A percentile compares a stretch with the other conserved stretches of the same genome.
Evolutionary conservation across 768 basidiomycete genomes (phyloP).

Genomic region (Flagelloscypha sp.): DNA sequence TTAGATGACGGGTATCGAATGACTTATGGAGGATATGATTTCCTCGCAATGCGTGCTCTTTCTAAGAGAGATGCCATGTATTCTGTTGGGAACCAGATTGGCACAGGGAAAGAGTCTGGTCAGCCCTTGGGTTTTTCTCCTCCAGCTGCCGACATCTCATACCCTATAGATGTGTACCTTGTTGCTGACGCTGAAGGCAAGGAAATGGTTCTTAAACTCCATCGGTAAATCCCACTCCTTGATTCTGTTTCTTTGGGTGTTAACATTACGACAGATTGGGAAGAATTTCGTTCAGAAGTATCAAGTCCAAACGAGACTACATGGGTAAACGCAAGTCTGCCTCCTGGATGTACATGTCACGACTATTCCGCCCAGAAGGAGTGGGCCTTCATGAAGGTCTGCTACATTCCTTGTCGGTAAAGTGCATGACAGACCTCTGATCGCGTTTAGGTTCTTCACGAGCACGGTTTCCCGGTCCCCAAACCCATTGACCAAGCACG

Average conservation of each 20-base stretch:
- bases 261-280: slow-evolving; percentile 56
- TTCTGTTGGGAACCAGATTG: slow-evolving; percentile 95
- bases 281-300: slow-evolving; percentile 93
- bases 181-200: slow-evolving; percentile 80
- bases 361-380: slow-evolving; percentile 95
- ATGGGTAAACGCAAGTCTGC: slow-evolving; percentile 92
- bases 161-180: slow-evolving; percentile 68
- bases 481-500: slow-evolving; percentile 89
- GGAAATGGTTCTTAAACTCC: slow-evolving; percentile 88
- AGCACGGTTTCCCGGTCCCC: slow-evolving; percentile 90
- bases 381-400: slow-evolving; percentile 97
- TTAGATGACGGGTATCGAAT: slow-evolving; percentile 94
- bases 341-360: slow-evolving; percentile 99
- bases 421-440: slow-evolving; percentile 1
- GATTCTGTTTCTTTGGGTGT: slow-evolving; percentile 2
- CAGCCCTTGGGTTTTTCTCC: slow-evolving; percentile 13
- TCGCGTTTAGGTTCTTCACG: slow-evolving; percentile 66
- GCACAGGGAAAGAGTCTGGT: slow-evolving; percentile 98
- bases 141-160: not conserved
- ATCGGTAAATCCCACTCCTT: slow-evolving; percentile 49
- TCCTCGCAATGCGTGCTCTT: slow-evolving; percentile 86
- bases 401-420: slow-evolving; percentile 5
- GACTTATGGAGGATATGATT: slow-evolving; percentile 99
- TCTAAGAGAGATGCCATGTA: slow-evolving; percentile 83
- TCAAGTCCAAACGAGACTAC: slow-evolving; percentile 96